Conservation (phyloP, 495 filamentous ascomycete species). For the Coniosporium apollinis region DNA sequence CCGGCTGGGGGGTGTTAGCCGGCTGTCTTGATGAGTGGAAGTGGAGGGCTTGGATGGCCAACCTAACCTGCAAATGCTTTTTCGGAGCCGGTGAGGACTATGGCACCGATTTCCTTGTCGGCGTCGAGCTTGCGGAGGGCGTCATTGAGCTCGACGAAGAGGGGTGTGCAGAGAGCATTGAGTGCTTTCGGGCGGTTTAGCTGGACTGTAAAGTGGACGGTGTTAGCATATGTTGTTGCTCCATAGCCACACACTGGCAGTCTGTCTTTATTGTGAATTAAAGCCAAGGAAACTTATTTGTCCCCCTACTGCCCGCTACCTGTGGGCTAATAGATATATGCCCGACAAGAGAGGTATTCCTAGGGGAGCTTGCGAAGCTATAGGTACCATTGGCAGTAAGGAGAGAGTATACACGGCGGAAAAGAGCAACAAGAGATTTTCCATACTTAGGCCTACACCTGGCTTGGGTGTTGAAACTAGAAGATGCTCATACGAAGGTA, state of each 20-base stretch:
- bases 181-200: conserved; percentile 87
- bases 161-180: conserved; percentile 77
- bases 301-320: too few species aligned
- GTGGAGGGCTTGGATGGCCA: neutral
- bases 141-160: conserved; percentile 77
- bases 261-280: too few species aligned
- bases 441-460: conserved; percentile 73
- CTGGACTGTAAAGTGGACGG: conserved; percentile 43
- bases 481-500: conserved; percentile 56
- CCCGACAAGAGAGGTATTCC: too few species aligned
- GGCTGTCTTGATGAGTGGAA: conserved; percentile 4
- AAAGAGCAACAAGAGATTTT: neutral
- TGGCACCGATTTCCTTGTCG: conserved; percentile 50
- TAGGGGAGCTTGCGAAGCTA: too few species aligned
- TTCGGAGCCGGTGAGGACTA: conserved; percentile 73
- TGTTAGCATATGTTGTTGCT: conserved; percentile 4
- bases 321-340: too few species aligned
- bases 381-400: too few species aligned
- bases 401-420: neutral
- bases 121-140: conserved; percentile 58
- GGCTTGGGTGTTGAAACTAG: conserved; percentile 66
- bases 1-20: conserved; percentile 37
- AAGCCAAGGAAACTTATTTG: too few species aligned
- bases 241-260: too few species aligned
- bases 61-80: conserved; percentile 63